Conservation (phyloP, 352 stramenopile genomes). For the Pythium scleroteichum region DNA sequence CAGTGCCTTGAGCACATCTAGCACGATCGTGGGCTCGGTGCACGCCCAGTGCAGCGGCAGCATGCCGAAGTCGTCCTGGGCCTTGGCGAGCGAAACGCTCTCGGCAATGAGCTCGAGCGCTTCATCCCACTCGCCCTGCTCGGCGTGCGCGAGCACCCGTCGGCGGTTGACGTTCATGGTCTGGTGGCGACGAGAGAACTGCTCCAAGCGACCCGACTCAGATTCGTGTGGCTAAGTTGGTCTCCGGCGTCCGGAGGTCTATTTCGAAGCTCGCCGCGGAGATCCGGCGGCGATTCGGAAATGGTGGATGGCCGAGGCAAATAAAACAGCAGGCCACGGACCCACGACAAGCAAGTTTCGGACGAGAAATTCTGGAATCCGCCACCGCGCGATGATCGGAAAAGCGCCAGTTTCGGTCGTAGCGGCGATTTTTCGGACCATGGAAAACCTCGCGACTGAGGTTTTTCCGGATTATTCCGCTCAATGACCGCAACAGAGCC, state of each 20-base stretch:
- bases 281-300: slow-evolving; percentile 16
- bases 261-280: slow-evolving; percentile 9
- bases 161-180: slow-evolving; percentile 45
- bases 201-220: slow-evolving; percentile 8
- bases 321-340: neutral
- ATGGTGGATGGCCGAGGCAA: slow-evolving; percentile 2
- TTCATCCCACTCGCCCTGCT: slow-evolving; percentile 69
- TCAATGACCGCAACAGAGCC: neutral
- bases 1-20: slow-evolving; percentile 50
- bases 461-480: slow-evolving; percentile 6
- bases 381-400: neutral
- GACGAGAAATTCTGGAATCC: neutral
- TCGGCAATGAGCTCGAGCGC: slow-evolving; percentile 44
- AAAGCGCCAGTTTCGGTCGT: slow-evolving; percentile 14
- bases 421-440: slow-evolving; percentile 8
- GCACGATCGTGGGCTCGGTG: slow-evolving; percentile 53
- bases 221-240: neutral
- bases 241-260: neutral
- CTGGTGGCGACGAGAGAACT: too few relatives aligned
- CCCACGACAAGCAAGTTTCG: neutral
- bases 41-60: slow-evolving; percentile 83
- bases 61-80: slow-evolving; percentile 83
- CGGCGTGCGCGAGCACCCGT: slow-evolving; percentile 54
- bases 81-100: slow-evolving; percentile 47
- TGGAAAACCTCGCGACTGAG: slow-evolving; percentile 6